phyloP scores from a whole-genome alignment of 352 stramenopile genomes.

The Phytopythium ostracodes region DNA sequence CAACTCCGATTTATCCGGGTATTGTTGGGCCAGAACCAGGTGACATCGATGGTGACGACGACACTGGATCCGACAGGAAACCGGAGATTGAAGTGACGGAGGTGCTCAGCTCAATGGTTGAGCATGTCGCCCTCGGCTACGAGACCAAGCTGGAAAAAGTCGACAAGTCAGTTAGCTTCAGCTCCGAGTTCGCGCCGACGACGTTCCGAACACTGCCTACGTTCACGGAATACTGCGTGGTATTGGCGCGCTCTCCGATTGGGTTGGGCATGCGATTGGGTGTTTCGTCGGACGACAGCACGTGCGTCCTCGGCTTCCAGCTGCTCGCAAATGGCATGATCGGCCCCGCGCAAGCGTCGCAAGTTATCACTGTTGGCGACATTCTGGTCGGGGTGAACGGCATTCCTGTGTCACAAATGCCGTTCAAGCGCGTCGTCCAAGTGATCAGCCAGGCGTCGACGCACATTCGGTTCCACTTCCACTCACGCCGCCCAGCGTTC shows the following conservation, averaged over 20 bases:
- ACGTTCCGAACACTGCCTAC: constrained; percentile 35
- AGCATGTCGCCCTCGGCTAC: constrained; percentile 82
- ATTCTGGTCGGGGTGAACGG: constrained; percentile 81
- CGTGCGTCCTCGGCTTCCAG: constrained; percentile 83
- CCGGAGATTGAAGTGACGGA: constrained; percentile 63
- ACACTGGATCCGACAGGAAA: constrained; percentile 47
- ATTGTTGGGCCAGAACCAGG: constrained; percentile 45
- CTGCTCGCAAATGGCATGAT: constrained; percentile 63
- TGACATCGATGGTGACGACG: constrained; percentile 40
- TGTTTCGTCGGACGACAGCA: constrained; percentile 49
- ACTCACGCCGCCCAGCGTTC: constrained; percentile 58
- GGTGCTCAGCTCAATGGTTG: constrained; percentile 71
- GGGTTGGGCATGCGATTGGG: constrained; percentile 83
- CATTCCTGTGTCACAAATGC: constrained; percentile 38
- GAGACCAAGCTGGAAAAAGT: constrained; percentile 38
- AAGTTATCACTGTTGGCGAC: constrained; percentile 67
- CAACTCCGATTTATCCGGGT: constrained; percentile 49
- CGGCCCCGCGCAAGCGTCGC: constrained; percentile 68
- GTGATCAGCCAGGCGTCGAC: constrained; percentile 61
- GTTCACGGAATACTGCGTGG: constrained; percentile 78
- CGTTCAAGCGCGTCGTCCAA: constrained; percentile 76
- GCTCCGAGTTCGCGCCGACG: constrained; percentile 50
- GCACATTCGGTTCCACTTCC: constrained; percentile 80
- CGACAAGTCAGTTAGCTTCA: constrained; percentile 36
- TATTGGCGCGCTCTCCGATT: constrained; percentile 54